Evolutionary conservation across 768 basidiomycete species (phyloP), one percentile per base, ranked within the genome.

Genomic region (Harrya chromipes): DNA sequence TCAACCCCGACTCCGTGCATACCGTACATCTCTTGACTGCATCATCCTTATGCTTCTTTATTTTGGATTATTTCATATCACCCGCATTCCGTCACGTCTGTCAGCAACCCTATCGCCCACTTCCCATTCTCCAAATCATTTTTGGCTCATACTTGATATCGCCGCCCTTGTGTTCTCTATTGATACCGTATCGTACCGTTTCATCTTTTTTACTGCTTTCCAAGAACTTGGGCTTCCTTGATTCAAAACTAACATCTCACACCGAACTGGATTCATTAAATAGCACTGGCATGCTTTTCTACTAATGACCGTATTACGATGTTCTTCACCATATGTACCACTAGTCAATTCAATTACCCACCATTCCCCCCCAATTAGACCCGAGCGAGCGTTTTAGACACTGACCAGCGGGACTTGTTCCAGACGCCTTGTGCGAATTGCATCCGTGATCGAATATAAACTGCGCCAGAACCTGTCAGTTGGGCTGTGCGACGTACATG

Each of bases 61-160:
- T 46, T n/a, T 50, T 54, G 55, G 49, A 60, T 48, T 54, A 47
- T 57, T 54, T 49, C 40, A 38, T 49, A 41, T 36, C 8, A 31
- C 13, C 44, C 24, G 46, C 54, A 46, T 43, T 27, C 41, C 36
- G 14, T 14, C 31, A 27, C 4, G 33, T 31, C 47, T 38, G 26
- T 19, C 20, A 31, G 17, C 33, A 47, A 46, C 39, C 9, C 24
- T 33, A 56, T 36, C 40, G 31, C 44, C 41, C 8, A 27, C 8
- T 11, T 7, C 27, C 27, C 27, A 29, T 31, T 14, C 20, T 26
- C 24, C 23, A 13, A 29, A 3, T 21, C 40, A 21, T 40, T 7
- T 23, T 23, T 20, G 10, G n/a, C 26, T 33, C 29, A 46, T 29
- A 2, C n/a, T 58, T 34, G 6, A 20, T 35, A 43, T n/a, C 8